Evolutionary conservation across 495 filamentous ascomycete species (phyloP), one percentile per base, ranked within the genome.

Genomic region (Penicillium soppii): DNA sequence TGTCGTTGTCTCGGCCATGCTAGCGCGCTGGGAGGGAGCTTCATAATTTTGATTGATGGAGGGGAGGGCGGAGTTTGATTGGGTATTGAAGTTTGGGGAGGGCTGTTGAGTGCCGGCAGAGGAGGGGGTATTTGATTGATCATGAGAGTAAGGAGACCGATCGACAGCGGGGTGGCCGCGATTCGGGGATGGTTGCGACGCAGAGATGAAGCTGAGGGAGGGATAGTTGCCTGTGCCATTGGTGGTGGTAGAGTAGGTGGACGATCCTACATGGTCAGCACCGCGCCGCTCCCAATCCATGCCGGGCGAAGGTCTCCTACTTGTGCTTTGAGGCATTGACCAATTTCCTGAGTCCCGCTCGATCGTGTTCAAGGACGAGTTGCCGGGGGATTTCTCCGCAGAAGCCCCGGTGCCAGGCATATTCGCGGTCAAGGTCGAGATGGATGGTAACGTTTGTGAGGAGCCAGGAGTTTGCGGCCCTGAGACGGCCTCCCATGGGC

Each of bases 41-140:
- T 79, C 75, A 54, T 71, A 77, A 47, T 79, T 75, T 42, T 81
- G 77, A 20, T 79, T 81, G 30, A 81, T 71, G 0, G 73, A 75
- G 1, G 78, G 76, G 2, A 80, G 65, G n/a, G 73, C 65, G 10
- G 71, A 55, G 35, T 53, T 67, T 1, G 71, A 68, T 43, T 74
- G 74, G 6, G 68, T 61, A 33, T 67, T 61, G 49, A 76, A 79
- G 23, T 63, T 71, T 1, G 74, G 72, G 0, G 76, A 75, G 5
- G 71, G 70, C 36, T 66, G 62, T 22, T 78, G 71, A n/a, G 70
- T 59, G 19, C 72, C 74, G 7, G 74, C 68, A 16, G 73, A 73
- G 22, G 73, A 72, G n/a, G 73, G 65, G 13, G 72, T 72, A 46
- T 61, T 73, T 2, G 73, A 72, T 40, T 70, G 68, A 16, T 78